Base-by-base conservation (phyloP, 2,329 filamentous ascomycete genomes). In the Aspergillus hiratsukae region DNA sequence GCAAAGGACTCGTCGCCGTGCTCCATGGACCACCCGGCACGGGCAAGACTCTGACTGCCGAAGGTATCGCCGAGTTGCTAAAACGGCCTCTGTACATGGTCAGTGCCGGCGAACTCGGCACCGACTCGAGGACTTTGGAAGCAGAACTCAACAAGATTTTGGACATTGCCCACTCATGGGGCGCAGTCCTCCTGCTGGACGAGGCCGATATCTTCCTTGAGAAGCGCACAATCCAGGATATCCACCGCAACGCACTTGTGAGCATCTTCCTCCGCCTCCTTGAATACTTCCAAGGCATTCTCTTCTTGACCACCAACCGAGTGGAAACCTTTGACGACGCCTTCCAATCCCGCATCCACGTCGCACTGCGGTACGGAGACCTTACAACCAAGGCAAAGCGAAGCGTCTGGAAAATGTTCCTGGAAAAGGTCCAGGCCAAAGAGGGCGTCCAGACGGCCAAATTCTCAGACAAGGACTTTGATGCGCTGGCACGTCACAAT, bases 261-360 rank as follows among this genome's bases (percentile, higher is more conserved):
- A 90, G 87, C 70, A 90, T 96, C 66, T 96, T 96, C 78, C 78
- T 96, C 2, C 86, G 91, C 0, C 81, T 93, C 55, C 80, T 96
- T 0, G 92, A 97, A 73, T 96, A 96, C 72, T 96, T 95, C 75
- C 89, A 95, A 68, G 91, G 91, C 3, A 95, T 96, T 53, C 73
- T 96, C 4, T 95, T 96, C 77, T 75, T 96, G 27, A 96, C 91
- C 0, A 96, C 91, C 2, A 96, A 96, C 70, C 85, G 91, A 1
- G 90, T 95, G 1, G 76, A 87, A 77, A 92, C 89, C 0, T 95
- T 96, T 66, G 91, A 96, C 65, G 90, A 94, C 59, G 91, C 91
- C 0, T 96, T 96, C 79, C 89, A 94, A 69, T 90, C 86, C 9
- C 85, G 91, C 25, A 95, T 96, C 59, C 90, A 96, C 71, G 87